A percentile compares a stretch with the other conserved stretches of the same genome.
Evolutionary conservation across 1,284 basidiomycete species (phyloP).

Genomic region (Sporisorium iseilematis-ciliati): DNA sequence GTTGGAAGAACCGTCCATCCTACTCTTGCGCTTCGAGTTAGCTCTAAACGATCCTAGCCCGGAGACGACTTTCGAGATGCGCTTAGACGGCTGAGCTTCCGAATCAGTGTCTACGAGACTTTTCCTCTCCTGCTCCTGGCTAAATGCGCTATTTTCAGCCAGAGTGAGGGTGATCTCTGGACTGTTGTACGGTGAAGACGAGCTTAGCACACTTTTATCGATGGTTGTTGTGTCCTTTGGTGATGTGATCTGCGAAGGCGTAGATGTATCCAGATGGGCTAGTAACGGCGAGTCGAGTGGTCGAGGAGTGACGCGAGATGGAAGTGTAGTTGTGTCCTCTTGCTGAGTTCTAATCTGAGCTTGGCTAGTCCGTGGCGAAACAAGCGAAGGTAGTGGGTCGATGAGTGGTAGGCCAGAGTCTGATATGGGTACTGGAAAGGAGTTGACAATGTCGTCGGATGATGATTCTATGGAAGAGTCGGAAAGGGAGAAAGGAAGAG

Average conservation of each 20-base stretch:
- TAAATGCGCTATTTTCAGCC: constrained; percentile 16
- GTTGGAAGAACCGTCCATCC: constrained; percentile 4
- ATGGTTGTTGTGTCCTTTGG: constrained; percentile 13
- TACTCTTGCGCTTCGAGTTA: constrained; percentile 23
- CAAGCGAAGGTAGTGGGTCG: constrained; percentile 12
- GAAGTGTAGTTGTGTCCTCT: background rate
- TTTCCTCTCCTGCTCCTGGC: constrained; percentile 10
- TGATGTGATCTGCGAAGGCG: background rate
- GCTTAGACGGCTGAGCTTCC: constrained; percentile 15
- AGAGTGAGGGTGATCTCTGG: constrained; percentile 27
- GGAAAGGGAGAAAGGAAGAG: constrained; percentile 27
- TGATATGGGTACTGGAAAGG: background rate
- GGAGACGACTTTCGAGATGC: constrained; percentile 29
- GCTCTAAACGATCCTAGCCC: constrained; percentile 29
- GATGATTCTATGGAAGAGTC: constrained; percentile 19
- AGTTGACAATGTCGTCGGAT: constrained; percentile 15
- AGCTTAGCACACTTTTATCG: constrained; percentile 16
- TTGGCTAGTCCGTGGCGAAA: background rate
- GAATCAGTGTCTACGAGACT: constrained; percentile 9
- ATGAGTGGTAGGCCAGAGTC: constrained; percentile 15
- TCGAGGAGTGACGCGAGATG: constrained; percentile 10
- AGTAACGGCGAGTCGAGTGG: constrained; percentile 30
- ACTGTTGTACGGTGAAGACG: constrained; percentile 29
- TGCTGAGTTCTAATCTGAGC: background rate
- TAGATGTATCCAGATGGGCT: constrained; percentile 17